A percentile compares a stretch with the other conserved stretches of the same genome.
phyloP scores from a whole-genome alignment of 2,329 filamentous ascomycete species.

The Epichloe hybrida region DNA sequence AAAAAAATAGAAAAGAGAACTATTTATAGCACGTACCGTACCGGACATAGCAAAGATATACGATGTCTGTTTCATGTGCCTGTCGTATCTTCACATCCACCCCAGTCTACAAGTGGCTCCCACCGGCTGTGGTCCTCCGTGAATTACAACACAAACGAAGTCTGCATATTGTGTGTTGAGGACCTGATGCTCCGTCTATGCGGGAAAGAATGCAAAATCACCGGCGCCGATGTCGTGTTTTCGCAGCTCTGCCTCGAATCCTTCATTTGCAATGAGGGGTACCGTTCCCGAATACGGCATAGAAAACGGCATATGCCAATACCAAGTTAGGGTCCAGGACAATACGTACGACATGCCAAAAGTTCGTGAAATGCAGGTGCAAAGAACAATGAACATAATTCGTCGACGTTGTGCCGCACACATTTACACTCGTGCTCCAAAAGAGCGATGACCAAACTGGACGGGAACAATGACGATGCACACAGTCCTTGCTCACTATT shows the following conservation, averaged over 20 bases:
- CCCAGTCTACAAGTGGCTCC: conserved; percentile 52
- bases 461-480: background rate
- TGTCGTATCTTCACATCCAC: conserved; percentile 27
- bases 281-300: conserved; percentile 38
- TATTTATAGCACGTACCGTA: background rate
- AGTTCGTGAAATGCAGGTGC: background rate
- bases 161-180: conserved; percentile 50
- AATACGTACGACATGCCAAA: background rate
- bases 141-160: conserved; percentile 51
- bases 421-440: too few species aligned
- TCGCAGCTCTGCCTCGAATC: conserved; percentile 35
- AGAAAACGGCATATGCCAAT: conserved; percentile 50
- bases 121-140: conserved; percentile 45
- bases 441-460: background rate
- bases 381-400: background rate
- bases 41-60: background rate
- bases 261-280: conserved; percentile 41
- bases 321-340: background rate
- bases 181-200: conserved; percentile 58
- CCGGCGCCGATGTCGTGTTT: conserved; percentile 45
- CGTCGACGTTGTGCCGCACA: background rate
- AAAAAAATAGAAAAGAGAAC: background rate
- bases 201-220: conserved; percentile 54
- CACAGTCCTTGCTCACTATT: too few species aligned
- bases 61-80: conserved; percentile 3